Base-by-base conservation (phyloP, 2,329 filamentous ascomycete species). In the Furcasterigmium sp. region DNA sequence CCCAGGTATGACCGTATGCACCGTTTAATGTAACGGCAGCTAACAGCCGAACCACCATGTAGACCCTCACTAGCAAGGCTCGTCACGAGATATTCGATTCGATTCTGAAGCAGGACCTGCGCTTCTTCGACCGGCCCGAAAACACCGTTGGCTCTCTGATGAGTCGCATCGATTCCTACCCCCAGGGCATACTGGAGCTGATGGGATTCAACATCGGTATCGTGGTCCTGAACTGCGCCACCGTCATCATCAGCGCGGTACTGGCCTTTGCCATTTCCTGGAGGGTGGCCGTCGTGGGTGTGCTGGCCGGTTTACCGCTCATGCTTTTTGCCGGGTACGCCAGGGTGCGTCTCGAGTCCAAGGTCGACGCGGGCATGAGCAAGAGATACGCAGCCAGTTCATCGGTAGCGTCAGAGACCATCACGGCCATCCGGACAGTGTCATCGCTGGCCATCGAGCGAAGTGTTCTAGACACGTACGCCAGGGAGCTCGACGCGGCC, bases 181-280 rank as follows among this genome's bases (percentile, higher is more conserved):
- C 49, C 2, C 49, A 45, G 15, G 39, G 41, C 42, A 41, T 51
- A 1, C 42, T 47, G 35, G 47, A 51, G 43, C 49, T 51, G 10
- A 45, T 51, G 11, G 49, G 49, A 19, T 45, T 47, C 38, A 51
- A 51, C 43, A 43, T 51, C 37, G 45, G 44, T 17, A 44, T 51
- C 30, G 42, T 49, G 1, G 37, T 49, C 21, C 49, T 49, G n/a
- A n/a, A n/a, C 32, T 47, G 47, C 5, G 32, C 47, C 41, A 51
- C 47, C 28, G 49, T 51, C 23, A 35, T 51, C n/a, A 47, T 45
- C n/a, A 47, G 49, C 8, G 23, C 48, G 3, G 39, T 43, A 1
- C 44, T 68, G 15, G 57, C 60, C 4, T 55, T 68, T 20, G 52
- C 57, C 21, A 56, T 68, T 20, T 65, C 64, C 19, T 68, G 65